A percentile compares a stretch with the other conserved stretches of the same genome.
phyloP scores from a whole-genome alignment of 805 yeast genomes.

The Teunomyces kruisii region DNA sequence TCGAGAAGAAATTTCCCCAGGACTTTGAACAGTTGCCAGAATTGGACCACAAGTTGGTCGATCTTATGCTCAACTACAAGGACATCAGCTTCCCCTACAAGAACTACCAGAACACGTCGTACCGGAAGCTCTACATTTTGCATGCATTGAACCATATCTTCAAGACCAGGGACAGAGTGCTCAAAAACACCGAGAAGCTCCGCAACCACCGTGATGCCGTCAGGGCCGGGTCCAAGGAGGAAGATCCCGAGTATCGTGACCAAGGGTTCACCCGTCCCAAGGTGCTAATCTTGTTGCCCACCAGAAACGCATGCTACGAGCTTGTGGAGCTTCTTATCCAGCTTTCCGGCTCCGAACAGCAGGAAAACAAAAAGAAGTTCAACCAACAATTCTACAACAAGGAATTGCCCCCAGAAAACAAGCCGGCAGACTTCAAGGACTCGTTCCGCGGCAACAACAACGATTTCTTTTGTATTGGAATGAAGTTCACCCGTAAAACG shows the following conservation, averaged over 20 bases:
- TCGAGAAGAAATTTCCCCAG: conserved; percentile 12
- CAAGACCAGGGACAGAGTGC: conserved; percentile 82
- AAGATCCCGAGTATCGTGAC: conserved; percentile 71
- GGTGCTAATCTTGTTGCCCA: conserved; percentile 78
- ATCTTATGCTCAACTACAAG: conserved; percentile 69
- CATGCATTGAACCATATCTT: conserved; percentile 81
- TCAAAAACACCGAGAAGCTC: conserved; percentile 70
- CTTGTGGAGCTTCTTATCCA: conserved; percentile 61
- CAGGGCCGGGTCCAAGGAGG: conserved; percentile 10
- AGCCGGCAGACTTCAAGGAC: conserved; percentile 81
- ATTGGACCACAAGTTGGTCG: conserved; percentile 54
- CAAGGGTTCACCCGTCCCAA: conserved; percentile 97
- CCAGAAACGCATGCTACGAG: conserved; percentile 73
- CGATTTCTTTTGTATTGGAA: conserved; percentile 89
- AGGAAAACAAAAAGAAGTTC: conserved; percentile 80
- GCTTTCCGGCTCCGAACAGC: conserved; percentile 67
- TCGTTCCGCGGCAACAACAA: conserved; percentile 85
- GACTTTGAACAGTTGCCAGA: conserved; percentile 14
- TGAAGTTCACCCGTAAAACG: conserved; percentile 86
- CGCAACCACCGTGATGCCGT: conserved; percentile 42
- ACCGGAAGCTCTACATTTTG: conserved; percentile 62
- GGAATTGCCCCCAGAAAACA: conserved; percentile 48
- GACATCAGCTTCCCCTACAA: conserved; percentile 66
- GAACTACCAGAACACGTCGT: conserved; percentile 47
- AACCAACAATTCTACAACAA: conserved; percentile 63